Evolutionary conservation across 345 rosid species (phyloP).

Genomic region (Linum tenue): DNA sequence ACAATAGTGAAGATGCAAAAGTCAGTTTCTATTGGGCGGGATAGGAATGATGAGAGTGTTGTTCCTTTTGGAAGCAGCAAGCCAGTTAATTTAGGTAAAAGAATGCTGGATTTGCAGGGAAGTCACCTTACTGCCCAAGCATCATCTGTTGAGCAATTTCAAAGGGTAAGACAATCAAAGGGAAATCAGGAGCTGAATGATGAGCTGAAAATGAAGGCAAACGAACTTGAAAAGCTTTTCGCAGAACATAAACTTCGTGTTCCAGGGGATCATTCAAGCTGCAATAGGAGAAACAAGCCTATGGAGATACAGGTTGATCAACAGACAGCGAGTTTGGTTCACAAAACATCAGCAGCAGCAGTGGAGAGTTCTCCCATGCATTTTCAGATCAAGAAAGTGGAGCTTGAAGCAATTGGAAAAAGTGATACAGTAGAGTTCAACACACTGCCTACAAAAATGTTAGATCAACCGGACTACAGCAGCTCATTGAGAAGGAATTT

Average conservation of each 20-base stretch:
- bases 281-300: constrained; percentile 57
- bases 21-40: constrained; percentile 35
- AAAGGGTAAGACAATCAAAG: constrained; percentile 62
- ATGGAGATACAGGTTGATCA: constrained; percentile 24
- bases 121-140: not conserved
- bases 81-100: not conserved
- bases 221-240: constrained; percentile 88
- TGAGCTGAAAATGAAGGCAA: constrained; percentile 74
- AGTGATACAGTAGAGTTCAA: constrained; percentile 9
- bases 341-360: not conserved
- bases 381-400: not conserved
- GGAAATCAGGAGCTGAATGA: constrained; percentile 89
- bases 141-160: constrained; percentile 47
- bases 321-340: not conserved
- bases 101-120: not conserved
- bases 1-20: constrained; percentile 41
- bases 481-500: constrained; percentile 42
- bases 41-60: constrained; percentile 14
- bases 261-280: constrained; percentile 69
- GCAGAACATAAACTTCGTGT: constrained; percentile 82
- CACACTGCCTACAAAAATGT: constrained; percentile 36
- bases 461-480: constrained; percentile 33
- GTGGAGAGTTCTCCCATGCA: not conserved
- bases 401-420: not conserved
- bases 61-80: not conserved